Evolutionary conservation across 768 basidiomycete species (phyloP), one percentile per base, ranked within the genome.

Genomic region (Pleurotus sapidus): DNA sequence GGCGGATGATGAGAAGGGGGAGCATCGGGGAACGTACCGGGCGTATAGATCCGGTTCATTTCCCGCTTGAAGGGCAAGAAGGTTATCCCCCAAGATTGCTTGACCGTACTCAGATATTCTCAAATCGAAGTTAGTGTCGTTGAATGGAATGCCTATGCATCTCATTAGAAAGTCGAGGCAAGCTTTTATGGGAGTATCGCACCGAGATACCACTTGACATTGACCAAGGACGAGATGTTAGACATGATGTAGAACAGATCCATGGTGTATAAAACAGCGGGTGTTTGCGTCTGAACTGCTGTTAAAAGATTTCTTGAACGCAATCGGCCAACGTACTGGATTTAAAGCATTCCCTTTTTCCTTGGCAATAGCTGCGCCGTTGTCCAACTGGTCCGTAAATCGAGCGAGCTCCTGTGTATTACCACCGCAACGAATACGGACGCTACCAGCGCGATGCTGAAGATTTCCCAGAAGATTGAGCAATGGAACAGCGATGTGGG

Each of bases 31-130:
- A n/a, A 48, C 64, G 39, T 65, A 65, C 59, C 60, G 61, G 1
- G 77, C 71, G 61, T 80, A 86, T 48, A 86, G 72, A 68, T 86
- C 84, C 11, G 85, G 86, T 63, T 87, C 86, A 62, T 86, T 86
- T 2, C 79, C 83, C 4, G 80, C 73, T 63, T 84, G 80, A 15
- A 83, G 64, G 0, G 82, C 85, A 14, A 82, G 61, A 14, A 87
- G 68, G 57, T 77, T 72, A 49, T 75, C 67, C 1, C 85, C 86
- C 7, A 87, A 68, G 58, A 84, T 79, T 15, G 67, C 59, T 60
- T 86, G 76, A 5, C 77, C 78, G 49, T 72, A 70, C 61, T 79
- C 73, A 20, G 79, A 81, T 39, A 83, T 76, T 43, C 71, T 65
- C 11, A 80, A 62, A 18, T 72, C 65, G 67, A 77, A 76, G 61